Percentiles rank a stretch among this genome's conserved stretches.
Evolutionary conservation across 768 basidiomycete genomes (phyloP).

Genomic region (Neoboletus brunneissimus): DNA sequence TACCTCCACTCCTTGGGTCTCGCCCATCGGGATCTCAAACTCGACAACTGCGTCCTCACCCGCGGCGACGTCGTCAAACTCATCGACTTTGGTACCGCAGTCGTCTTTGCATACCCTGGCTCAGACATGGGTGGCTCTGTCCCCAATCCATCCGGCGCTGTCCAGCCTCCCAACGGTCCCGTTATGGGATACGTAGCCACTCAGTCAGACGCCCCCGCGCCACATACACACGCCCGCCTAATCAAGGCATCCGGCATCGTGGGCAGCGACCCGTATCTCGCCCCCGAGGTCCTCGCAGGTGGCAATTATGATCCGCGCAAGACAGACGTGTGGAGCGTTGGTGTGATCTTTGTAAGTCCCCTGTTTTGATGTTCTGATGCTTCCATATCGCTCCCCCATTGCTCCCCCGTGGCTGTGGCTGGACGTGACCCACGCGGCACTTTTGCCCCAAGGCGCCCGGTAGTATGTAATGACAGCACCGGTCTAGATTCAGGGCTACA

Average conservation of each 20-base stretch:
- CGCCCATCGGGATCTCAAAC: constrained; percentile 97
- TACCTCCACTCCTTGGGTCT: constrained; percentile 97
- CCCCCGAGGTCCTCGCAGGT: constrained; percentile 86
- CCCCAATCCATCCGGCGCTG: constrained; percentile 10
- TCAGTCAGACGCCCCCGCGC: constrained; percentile 22
- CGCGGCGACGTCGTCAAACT: constrained; percentile 91
- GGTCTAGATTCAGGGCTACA: background rate
- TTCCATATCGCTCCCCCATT: background rate
- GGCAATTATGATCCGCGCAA: constrained; percentile 92
- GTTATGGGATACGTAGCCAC: constrained; percentile 20
- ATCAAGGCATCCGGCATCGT: constrained; percentile 85
- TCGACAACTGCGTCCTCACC: constrained; percentile 99
- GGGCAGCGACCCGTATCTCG: constrained; percentile 97
- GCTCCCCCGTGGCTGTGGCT: background rate
- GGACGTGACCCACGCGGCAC: background rate
- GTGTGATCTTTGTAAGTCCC: constrained; percentile 87
- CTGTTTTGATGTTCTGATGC: background rate
- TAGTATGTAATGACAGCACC: constrained; percentile 3
- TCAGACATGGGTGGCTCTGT: constrained; percentile 53
- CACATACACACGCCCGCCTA: constrained; percentile 41
- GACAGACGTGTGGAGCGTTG: constrained; percentile 98
- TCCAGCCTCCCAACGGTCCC: background rate
- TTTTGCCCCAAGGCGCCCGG: background rate
- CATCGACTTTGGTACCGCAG: constrained; percentile 99
- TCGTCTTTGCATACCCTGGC: constrained; percentile 98